A percentile compares a stretch with the other conserved stretches of the same genome.
Evolutionary conservation across 805 yeast species (phyloP).

Genomic region (Pichia membranifaciens): DNA sequence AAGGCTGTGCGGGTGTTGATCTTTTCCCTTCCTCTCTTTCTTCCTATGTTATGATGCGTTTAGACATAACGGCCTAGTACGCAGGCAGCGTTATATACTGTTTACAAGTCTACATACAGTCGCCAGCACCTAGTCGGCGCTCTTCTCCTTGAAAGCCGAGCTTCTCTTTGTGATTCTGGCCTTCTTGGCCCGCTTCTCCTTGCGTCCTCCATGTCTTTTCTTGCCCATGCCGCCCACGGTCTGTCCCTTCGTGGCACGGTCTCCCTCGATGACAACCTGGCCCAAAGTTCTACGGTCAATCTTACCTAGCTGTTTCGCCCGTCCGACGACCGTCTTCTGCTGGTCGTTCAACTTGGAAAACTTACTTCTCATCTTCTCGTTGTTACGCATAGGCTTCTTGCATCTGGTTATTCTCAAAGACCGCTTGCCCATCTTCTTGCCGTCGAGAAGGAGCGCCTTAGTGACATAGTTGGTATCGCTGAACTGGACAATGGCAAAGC

Average conservation of each 20-base stretch:
- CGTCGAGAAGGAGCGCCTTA: constrained; percentile 75
- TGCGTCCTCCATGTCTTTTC: constrained; percentile 47
- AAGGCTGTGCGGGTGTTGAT: no score
- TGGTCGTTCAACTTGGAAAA: constrained; percentile 44
- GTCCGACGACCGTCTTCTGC: constrained; percentile 72
- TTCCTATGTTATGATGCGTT: no score
- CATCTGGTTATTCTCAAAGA: constrained; percentile 74
- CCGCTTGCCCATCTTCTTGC: constrained; percentile 52
- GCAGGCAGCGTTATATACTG: no score
- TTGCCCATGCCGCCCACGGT: constrained; percentile 56
- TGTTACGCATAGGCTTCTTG: constrained; percentile 35
- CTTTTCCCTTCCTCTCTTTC: neutral
- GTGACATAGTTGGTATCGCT: constrained; percentile 64
- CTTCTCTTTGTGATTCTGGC: constrained; percentile 46
- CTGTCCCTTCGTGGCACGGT: constrained; percentile 68
- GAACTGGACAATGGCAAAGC: constrained; percentile 94
- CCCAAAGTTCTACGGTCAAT: constrained; percentile 74
- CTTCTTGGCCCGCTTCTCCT: constrained; percentile 54
- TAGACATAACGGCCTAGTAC: no score
- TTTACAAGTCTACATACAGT: no score
- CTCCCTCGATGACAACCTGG: constrained; percentile 58
- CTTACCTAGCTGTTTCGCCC: constrained; percentile 74
- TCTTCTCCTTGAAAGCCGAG: constrained; percentile 27
- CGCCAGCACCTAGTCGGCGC: neutral
- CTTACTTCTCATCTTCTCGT: constrained; percentile 16